Percentiles rank a stretch among this genome's conserved stretches.
Conservation (phyloP, 441 rosid genomes). For the Syzygium syzygioides region DNA sequence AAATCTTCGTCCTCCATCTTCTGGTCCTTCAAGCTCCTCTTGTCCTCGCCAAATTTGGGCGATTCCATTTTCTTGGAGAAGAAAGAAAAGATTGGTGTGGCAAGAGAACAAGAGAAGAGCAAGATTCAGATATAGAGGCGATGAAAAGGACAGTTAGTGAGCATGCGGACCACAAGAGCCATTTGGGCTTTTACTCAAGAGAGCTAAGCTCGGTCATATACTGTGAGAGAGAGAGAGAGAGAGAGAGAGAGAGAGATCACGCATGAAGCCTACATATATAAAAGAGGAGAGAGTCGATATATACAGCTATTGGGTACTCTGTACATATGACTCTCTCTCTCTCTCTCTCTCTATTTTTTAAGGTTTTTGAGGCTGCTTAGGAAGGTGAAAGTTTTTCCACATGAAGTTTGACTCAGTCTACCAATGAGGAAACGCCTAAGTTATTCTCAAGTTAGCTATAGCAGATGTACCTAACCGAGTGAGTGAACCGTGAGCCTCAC, state of each 20-base stretch:
- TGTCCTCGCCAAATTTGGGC: slow-evolving; percentile 45
- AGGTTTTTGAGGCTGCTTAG: neutral
- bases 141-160: neutral
- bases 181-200: neutral
- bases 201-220: neutral
- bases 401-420: neutral
- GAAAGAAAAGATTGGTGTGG: neutral
- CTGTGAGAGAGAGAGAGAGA: neutral
- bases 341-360: neutral
- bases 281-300: neutral
- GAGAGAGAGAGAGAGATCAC: neutral
- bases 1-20: slow-evolving; percentile 46
- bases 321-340: neutral
- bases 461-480: neutral
- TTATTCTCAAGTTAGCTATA: neutral
- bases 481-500: neutral
- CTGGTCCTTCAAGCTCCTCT: slow-evolving; percentile 45
- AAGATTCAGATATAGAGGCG: neutral
- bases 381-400: neutral
- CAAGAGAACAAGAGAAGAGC: neutral
- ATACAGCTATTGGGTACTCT: neutral
- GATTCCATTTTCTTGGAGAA: slow-evolving; percentile 35
- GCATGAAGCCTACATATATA: neutral
- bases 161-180: neutral
- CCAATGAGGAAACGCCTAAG: neutral